Evolutionary conservation across 129 eudicot genomes (phyloP), one percentile per base, ranked within the genome.

Genomic region (Escallonia herrerae): DNA sequence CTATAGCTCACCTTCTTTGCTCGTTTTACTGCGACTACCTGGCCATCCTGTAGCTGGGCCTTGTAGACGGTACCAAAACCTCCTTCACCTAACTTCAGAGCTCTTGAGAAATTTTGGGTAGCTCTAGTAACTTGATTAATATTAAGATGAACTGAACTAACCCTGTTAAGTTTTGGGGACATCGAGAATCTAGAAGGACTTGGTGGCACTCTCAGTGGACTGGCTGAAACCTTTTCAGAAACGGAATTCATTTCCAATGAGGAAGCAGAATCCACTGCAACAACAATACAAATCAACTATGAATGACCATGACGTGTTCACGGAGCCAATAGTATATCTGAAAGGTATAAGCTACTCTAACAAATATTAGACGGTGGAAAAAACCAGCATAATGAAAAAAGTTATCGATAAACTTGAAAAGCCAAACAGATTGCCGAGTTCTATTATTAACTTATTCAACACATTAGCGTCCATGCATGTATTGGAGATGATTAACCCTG

Each of bases 31-130:
- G 98, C 96, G 53, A 93, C 95, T 46, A 79, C 56, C 65, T 75
- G 89, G 64, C 98, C 96, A 77, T 80, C 89, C 66, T 80, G 87
- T 55, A 93, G 72, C 61, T 68, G 87, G 46, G 88, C 98, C 72
- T 82, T 93, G 67, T 93, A 93, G 33, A 93, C 98, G 8, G 89
- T 75, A 60, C 96, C 98, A 72, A 83, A 88, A 38, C 98, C 98
- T 62, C 98, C 98, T 76, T 86, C 96, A 11, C 98, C 98, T 15
- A 93, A 66, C 70, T 63, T 75, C 46, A 79, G 52, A 5, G 96
- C 67, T 37, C 85, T 76, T 42, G 98, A 88, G 76, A 93, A 93
- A 63, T 81, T 93, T 15, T 88, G 85, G 9, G 98, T 93, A 33
- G 89, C 96, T 75, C 77, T 86, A 43, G 77, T 70, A 77, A 81